Base-by-base conservation (phyloP, 1,284 basidiomycete species). In the Trichosporon ovoides region DNA sequence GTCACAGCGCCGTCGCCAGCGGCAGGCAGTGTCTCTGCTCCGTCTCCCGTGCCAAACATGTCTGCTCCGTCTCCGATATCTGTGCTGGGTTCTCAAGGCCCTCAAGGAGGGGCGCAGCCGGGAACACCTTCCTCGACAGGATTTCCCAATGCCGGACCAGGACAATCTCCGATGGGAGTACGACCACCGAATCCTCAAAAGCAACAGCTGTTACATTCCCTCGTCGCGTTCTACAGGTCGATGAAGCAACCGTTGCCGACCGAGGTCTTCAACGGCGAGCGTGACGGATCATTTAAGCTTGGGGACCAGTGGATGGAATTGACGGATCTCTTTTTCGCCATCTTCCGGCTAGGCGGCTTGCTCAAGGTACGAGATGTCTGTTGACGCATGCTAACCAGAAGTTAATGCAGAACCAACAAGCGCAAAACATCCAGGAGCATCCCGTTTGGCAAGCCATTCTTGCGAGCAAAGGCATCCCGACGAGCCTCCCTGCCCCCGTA, bases 191-290 rank as follows among this genome's bases (percentile, higher is more conserved):
- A 49, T 9, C 24, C 56, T n/a, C 55, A 59, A 22, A 65, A 67
- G 34, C 68, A 66, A 51, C 62, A 65, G 35, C 69, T 75, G 31
- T 38, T 72, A 18, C 55, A 62, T 13, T 71, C 72, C 20, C 57
- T 75, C 5, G 57, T 64, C 7, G 40, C 38, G 3, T 72, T 66
- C 36, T 66, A 66, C 62, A 66, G 63, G 53, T 34, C 58, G 13
- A 59, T 52, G 13, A 65, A 65, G 37, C 60, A 64, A 34, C 46
- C 63, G 1, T 59, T 66, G 7, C 73, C 72, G 3, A 54, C 66
- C 1, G 71, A 71, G 18, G 62, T 73, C 0, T 72, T 73, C 62
- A 69, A 72, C 36, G 71, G 68, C 11, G 69, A 72, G 51, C 55
- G 63, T 9, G 68, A 69, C 12, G 71, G 71, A 13, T 34, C 60